Percentiles rank a stretch among this genome's conserved stretches.
Evolutionary conservation across 495 filamentous ascomycete species (phyloP).

Genomic region (Darksidea phi): DNA sequence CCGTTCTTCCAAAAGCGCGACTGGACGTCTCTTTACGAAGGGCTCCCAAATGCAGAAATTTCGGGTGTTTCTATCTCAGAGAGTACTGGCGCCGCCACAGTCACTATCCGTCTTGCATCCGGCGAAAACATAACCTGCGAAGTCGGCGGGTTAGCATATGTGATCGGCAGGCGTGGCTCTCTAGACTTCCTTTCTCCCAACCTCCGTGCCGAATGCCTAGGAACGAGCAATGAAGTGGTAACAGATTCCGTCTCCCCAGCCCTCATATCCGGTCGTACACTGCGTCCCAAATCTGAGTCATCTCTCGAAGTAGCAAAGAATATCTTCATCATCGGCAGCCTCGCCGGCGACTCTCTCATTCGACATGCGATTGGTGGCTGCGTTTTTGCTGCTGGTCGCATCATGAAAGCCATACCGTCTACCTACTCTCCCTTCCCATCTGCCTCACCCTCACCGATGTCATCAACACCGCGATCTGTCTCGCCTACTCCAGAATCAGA

Average conservation of each 20-base stretch:
- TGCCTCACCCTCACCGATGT: background rate
- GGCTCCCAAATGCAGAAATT: constrained; percentile 58
- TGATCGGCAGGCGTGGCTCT: constrained; percentile 60
- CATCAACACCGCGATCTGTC: background rate
- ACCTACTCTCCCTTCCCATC: background rate
- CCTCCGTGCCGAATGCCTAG: constrained; percentile 55
- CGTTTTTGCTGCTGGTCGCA: constrained; percentile 56
- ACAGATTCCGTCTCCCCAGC: constrained; percentile 1
- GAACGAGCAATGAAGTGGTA: constrained; percentile 31
- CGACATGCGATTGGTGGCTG: constrained; percentile 65
- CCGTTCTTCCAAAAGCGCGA: constrained; percentile 47
- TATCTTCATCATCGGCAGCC: constrained; percentile 62
- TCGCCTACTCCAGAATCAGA: background rate
- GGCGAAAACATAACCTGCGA: constrained; percentile 49
- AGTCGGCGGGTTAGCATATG: constrained; percentile 58
- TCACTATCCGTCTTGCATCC: constrained; percentile 51
- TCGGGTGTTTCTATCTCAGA: constrained; percentile 42
- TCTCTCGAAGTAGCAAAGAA: constrained; percentile 56
- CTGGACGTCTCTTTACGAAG: constrained; percentile 58
- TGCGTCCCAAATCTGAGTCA: constrained; percentile 55
- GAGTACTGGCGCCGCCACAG: constrained; percentile 33
- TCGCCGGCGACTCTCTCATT: constrained; percentile 65
- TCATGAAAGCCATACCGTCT: constrained; percentile 42
- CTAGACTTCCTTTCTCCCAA: constrained; percentile 53
- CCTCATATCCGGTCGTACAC: constrained; percentile 55